Percentiles rank a stretch among this genome's conserved stretches.
Conservation (phyloP, 805 yeast species). For the Candida broadrunensis region DNA sequence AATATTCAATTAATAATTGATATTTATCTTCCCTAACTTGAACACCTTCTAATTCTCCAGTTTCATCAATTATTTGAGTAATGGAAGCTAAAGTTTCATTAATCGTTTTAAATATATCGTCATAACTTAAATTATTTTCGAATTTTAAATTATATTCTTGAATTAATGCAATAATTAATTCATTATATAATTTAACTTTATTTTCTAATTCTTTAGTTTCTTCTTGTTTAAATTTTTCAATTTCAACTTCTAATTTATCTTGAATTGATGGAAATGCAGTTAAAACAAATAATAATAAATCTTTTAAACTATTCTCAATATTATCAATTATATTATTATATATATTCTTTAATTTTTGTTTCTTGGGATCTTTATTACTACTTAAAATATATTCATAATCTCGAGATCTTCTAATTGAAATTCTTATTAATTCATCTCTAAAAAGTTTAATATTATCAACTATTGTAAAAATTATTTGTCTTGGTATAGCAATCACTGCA, state of each 20-base stretch:
- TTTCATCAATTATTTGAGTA: not conserved
- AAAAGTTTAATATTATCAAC: not conserved
- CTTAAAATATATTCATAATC: conserved; percentile 19
- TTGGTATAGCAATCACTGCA: not conserved
- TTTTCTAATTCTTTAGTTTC: conserved; percentile 15
- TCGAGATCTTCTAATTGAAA: conserved; percentile 16
- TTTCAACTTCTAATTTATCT: conserved; percentile 7
- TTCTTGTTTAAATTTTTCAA: conserved; percentile 13
- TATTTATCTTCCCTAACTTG: conserved; percentile 1
- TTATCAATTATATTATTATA: conserved; percentile 7
- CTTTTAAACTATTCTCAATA: conserved; percentile 16
- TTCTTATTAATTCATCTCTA: conserved; percentile 8
- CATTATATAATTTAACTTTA: conserved; percentile 3
- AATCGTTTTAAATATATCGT: not conserved
- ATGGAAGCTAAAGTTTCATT: not conserved
- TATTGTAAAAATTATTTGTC: not conserved
- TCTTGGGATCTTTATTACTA: no score
- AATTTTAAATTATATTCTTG: conserved; percentile 5
- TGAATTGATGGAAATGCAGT: conserved; percentile 15
- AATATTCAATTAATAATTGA: conserved; percentile 1
- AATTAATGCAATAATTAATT: conserved; percentile 7
- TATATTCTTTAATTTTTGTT: no score
- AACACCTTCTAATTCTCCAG: not conserved
- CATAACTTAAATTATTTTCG: not conserved
- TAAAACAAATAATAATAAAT: conserved; percentile 12